Percentiles rank a stretch among this genome's conserved stretches.
Evolutionary conservation across 257 asterid species (phyloP).

Genomic region (Salvia hispanica): DNA sequence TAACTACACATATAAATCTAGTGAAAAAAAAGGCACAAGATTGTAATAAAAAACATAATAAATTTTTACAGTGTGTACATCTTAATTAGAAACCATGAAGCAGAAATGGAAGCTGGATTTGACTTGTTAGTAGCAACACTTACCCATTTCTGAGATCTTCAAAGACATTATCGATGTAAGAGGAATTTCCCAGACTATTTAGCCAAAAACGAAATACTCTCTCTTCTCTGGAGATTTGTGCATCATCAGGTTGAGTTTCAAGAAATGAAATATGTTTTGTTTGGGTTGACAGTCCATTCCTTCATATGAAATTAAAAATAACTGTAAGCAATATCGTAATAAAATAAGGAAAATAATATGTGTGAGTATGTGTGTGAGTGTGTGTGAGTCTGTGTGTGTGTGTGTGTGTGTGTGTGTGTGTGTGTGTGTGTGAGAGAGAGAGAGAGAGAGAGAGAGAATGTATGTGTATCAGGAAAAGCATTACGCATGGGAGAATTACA

Average conservation of each 20-base stretch:
- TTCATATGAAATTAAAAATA: constrained; percentile 38
- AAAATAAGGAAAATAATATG: too few relatives aligned
- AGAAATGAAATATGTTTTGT: constrained; percentile 80
- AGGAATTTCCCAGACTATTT: constrained; percentile 80
- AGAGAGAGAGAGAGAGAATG: too few relatives aligned
- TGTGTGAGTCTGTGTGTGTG: too few relatives aligned
- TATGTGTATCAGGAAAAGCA: too few relatives aligned
- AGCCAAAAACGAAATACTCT: constrained; percentile 93
- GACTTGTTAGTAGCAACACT: constrained; percentile 33
- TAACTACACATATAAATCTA: background rate
- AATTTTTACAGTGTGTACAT: constrained; percentile 1
- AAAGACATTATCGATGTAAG: constrained; percentile 87
- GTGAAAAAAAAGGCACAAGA: background rate
- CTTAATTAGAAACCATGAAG: background rate
- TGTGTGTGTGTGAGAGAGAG: too few relatives aligned
- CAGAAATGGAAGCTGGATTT: constrained; percentile 1
- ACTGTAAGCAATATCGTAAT: constrained; percentile 7
- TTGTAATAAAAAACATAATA: constrained; percentile 5
- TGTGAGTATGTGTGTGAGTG: too few relatives aligned
- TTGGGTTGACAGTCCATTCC: constrained; percentile 89
- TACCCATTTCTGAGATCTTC: constrained; percentile 98
- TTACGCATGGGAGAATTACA: too few relatives aligned
- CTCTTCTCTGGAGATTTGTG: constrained; percentile 87
- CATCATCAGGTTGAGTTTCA: constrained; percentile 79
- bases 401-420: too few relatives aligned